Base-by-base conservation (phyloP, 495 filamentous ascomycete genomes). In the Pyronema domesticum region DNA sequence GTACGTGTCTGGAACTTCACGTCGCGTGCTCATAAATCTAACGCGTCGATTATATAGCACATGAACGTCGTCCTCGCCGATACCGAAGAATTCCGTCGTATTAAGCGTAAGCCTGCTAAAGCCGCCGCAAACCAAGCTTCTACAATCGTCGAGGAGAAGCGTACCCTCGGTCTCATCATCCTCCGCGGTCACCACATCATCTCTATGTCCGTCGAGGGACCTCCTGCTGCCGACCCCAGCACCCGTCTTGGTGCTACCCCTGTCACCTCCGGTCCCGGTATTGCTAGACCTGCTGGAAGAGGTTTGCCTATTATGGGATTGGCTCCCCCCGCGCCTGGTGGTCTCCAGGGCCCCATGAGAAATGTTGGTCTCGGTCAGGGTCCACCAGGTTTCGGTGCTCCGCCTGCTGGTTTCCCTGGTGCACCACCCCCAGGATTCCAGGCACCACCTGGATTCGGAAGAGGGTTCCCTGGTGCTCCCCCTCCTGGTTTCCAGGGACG, bases 41-140 rank as follows among this genome's bases (percentile, higher is more conserved):
- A 47, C 19, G 15, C 30, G 42, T 15, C 55, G 37, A 43, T 23
- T 13, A 23, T 43, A 46, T 57, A 95, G 86, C 91, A 96, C 69
- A 95, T 96, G 93, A 99, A 99, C 70, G 80, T 99, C 57, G 91
- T 99, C 56, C 80, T 99, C 46, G 93, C 89, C 67, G 91, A 99
- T 65, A 95, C 93, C 65, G 91, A 99, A 77, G 91, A 99, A 70
- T 96, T 95, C 70, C 89, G 91, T 63, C 83, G 84, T 60, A 85
- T 89, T 56, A 94, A 91, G 73, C 80, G 86, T 66, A 95, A 89
- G 74, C 78, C 82, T 56, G 71, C 76, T 44, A 94, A 94, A 73
- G 72, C 79, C 57, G 70, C 79, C 42, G 80, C 87, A 58, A 69
- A 70, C 19, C 73, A 71, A 36, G 61, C 69, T 18, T 68, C 75